Percentiles rank a stretch among this genome's conserved stretches.
phyloP scores from a whole-genome alignment of 2,329 filamentous ascomycete genomes.

The Penicillium sp. region DNA sequence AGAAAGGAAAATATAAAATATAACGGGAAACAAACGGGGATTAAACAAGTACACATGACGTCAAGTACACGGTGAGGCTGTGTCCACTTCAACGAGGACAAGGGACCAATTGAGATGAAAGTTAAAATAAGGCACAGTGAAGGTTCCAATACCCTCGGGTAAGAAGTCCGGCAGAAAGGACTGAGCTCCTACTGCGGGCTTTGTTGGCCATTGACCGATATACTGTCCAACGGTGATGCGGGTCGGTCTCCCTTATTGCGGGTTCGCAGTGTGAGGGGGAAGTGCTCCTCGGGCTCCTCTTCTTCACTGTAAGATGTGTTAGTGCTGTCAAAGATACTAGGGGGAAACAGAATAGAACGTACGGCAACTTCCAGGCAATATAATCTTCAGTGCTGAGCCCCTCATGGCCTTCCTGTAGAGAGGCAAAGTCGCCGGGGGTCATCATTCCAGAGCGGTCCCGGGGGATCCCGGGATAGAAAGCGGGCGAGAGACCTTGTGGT shows the following conservation, averaged over 20 bases:
- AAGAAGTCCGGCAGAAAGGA: not conserved
- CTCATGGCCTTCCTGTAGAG: slow-evolving; percentile 88
- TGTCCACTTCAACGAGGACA: not conserved
- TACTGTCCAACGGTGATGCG: slow-evolving; percentile 37
- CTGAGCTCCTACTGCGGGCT: slow-evolving; percentile 5
- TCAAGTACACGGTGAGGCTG: not conserved
- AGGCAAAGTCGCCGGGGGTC: slow-evolving; percentile 97
- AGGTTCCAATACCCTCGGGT: not conserved
- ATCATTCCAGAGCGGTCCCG: slow-evolving; percentile 93
- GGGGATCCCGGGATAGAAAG: slow-evolving; percentile 89
- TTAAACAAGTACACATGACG: slow-evolving; percentile 15
- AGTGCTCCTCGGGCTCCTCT: slow-evolving; percentile 79
- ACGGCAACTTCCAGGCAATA: slow-evolving; percentile 96
- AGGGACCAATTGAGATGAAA: not conserved
- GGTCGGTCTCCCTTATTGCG: slow-evolving; percentile 42
- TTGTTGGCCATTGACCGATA: slow-evolving; percentile 29
- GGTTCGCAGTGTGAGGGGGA: slow-evolving; percentile 61
- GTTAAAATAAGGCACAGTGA: not conserved
- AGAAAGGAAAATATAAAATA: not conserved
- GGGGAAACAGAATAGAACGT: slow-evolving; percentile 49
- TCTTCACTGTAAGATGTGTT: slow-evolving; percentile 63
- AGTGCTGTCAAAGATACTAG: slow-evolving; percentile 2
- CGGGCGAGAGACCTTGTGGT: slow-evolving; percentile 91
- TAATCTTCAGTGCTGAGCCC: slow-evolving; percentile 95
- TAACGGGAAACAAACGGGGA: slow-evolving; percentile 8